Evolutionary conservation across 352 stramenopile genomes (phyloP).

Genomic region (Globisporangium camurandrum): DNA sequence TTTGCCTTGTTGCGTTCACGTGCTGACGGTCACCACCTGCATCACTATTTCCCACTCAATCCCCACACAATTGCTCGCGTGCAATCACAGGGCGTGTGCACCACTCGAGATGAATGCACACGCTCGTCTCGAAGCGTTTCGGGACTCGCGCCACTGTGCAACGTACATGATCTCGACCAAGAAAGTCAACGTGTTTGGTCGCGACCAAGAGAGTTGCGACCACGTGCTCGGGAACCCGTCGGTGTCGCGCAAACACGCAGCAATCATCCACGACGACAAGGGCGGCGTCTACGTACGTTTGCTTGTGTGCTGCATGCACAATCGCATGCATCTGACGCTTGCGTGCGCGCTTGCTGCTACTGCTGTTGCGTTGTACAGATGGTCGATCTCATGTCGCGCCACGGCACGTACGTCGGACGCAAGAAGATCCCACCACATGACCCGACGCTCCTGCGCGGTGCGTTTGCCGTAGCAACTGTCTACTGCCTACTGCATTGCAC

Average conservation of each 20-base stretch:
- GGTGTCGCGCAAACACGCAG: constrained; percentile 81
- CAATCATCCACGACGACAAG: constrained; percentile 72
- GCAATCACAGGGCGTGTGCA: constrained; percentile 51
- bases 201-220: constrained; percentile 80
- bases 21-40: too few relatives aligned
- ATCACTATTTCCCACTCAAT: too few relatives aligned
- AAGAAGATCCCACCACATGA: constrained; percentile 85
- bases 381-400: constrained; percentile 84
- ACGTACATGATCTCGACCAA: constrained; percentile 85
- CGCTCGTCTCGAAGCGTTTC: constrained; percentile 65
- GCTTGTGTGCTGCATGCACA: not conserved
- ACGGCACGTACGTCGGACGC: constrained; percentile 75
- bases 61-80: too few relatives aligned
- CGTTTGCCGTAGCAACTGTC: too few relatives aligned
- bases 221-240: constrained; percentile 84
- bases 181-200: constrained; percentile 75
- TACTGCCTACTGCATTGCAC: too few relatives aligned
- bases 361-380: constrained; percentile 28
- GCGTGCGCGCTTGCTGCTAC: not conserved
- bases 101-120: constrained; percentile 60
- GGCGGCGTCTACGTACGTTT: constrained; percentile 77
- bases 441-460: constrained; percentile 72
- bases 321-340: not conserved
- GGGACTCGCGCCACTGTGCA: constrained; percentile 67
- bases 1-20: too few relatives aligned